Evolutionary conservation across 345 rosid genomes (phyloP), one percentile per base, ranked within the genome.

Genomic region (Mercurialis annua): DNA sequence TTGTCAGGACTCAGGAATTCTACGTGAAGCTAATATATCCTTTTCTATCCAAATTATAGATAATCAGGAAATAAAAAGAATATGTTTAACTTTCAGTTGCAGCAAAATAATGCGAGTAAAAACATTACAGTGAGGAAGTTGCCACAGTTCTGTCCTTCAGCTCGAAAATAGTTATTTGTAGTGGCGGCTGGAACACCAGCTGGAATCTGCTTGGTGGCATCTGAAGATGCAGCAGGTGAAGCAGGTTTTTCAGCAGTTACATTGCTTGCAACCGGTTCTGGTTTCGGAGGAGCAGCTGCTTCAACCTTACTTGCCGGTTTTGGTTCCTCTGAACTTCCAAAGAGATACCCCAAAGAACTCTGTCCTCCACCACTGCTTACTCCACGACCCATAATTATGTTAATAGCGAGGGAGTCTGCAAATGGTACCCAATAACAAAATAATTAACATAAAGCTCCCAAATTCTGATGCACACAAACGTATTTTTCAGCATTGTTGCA

Each of bases 361-460:
- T 87, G 94, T 8, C 98, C 98, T 46, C 96, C 94, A 63, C 94
- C 97, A 59, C 83, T 76, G 77, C 92, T 86, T 9, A 87, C 77
- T 72, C 97, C 98, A 66, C 92, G 88, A 58, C 98, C 95, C 98
- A 92, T 91, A 29, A 43, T 69, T 64, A 42, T 15, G 58, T 51
- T 10, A 20, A 49, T 63, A 5, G 29, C 40, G 38, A 60, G 53
- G 56, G 14, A 36, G 11, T 17, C 71, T 60, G 66, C 67, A 57
- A 14, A 49, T 54, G 10, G 26, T 38, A 36, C 5, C 8, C 4
- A 23, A 36, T 21, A 21, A 26, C 36, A 26, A 8, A 44, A 26
- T 4, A 6, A 2, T 18, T 50, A n/a, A 18, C 16, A 18, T 8
- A 20, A 4, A 24, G 40, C 43, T 33, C 27, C 50, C 54, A 46